Conservation (phyloP, 768 basidiomycete genomes). For the Russula foetens region DNA sequence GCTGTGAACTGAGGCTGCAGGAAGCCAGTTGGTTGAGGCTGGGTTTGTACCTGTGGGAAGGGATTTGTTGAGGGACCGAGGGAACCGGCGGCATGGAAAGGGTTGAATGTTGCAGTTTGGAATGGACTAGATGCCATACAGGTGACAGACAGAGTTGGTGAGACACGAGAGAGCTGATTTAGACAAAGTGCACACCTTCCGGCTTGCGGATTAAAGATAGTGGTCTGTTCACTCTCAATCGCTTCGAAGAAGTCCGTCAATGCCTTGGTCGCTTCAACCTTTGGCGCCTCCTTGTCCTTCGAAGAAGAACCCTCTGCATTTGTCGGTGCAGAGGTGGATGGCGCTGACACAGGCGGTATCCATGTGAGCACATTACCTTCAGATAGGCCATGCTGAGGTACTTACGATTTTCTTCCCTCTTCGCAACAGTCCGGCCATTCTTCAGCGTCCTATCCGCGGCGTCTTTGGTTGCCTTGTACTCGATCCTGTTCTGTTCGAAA, state of each 20-base stretch:
- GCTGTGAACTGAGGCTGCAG: conserved; percentile 24
- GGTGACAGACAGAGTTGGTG: conserved; percentile 2
- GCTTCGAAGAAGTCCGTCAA: conserved; percentile 81
- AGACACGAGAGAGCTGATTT: background rate
- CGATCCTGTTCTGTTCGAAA: conserved; percentile 90
- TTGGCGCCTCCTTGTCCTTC: conserved; percentile 21
- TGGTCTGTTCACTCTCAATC: conserved; percentile 74
- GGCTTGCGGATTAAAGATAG: conserved; percentile 59
- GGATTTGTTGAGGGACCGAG: conserved; percentile 44
- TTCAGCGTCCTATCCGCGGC: conserved; percentile 41
- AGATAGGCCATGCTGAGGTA: background rate
- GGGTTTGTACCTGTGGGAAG: conserved; percentile 28
- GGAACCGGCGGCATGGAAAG: conserved; percentile 60
- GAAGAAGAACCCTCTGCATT: conserved; percentile 25
- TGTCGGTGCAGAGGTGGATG: conserved; percentile 24
- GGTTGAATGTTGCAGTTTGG: conserved; percentile 60
- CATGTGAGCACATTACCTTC: background rate
- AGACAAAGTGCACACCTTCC: conserved; percentile 36
- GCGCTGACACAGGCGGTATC: conserved; percentile 11
- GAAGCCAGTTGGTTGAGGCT: conserved; percentile 45
- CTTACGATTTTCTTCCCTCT: conserved; percentile 28
- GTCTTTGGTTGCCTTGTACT: conserved; percentile 80
- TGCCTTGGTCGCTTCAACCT: conserved; percentile 37
- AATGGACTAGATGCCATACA: conserved; percentile 45
- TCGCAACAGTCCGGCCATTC: conserved; percentile 16